phyloP scores from a whole-genome alignment of 2,329 filamentous ascomycete genomes.

The Fusarium tjaetaba region DNA sequence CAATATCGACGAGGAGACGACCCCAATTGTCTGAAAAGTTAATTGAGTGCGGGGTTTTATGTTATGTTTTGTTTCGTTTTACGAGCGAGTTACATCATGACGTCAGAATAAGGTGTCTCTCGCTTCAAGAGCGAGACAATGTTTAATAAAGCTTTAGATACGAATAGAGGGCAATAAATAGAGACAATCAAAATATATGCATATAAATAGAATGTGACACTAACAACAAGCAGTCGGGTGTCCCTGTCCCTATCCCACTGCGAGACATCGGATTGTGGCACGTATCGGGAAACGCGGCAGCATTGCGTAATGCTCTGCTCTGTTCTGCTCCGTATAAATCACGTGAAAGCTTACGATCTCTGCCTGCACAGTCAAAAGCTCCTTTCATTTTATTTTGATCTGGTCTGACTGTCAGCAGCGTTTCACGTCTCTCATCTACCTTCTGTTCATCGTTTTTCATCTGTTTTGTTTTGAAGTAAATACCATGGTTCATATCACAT shows the following conservation, averaged over 20 bases:
- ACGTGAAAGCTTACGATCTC: slow-evolving; percentile 8
- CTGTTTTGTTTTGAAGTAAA: background rate
- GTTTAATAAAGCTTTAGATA: background rate
- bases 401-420: background rate
- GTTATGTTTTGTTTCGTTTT: too few species aligned
- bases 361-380: background rate
- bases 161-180: background rate
- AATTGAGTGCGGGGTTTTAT: background rate
- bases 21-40: slow-evolving; percentile 12
- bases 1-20: slow-evolving; percentile 55
- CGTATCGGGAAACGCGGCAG: background rate
- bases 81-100: background rate
- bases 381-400: slow-evolving; percentile 9
- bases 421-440: background rate
- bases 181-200: background rate
- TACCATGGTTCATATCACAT: background rate
- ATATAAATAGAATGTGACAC: background rate
- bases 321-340: background rate
- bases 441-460: background rate
- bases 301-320: slow-evolving; percentile 33
- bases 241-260: background rate
- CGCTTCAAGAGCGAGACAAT: background rate
- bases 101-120: background rate
- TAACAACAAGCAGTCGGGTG: too few species aligned
- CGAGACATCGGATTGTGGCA: background rate